A percentile compares a stretch with the other conserved stretches of the same genome.
phyloP scores from a whole-genome alignment of 805 yeast genomes.

The Suhomyces canberraensis region DNA sequence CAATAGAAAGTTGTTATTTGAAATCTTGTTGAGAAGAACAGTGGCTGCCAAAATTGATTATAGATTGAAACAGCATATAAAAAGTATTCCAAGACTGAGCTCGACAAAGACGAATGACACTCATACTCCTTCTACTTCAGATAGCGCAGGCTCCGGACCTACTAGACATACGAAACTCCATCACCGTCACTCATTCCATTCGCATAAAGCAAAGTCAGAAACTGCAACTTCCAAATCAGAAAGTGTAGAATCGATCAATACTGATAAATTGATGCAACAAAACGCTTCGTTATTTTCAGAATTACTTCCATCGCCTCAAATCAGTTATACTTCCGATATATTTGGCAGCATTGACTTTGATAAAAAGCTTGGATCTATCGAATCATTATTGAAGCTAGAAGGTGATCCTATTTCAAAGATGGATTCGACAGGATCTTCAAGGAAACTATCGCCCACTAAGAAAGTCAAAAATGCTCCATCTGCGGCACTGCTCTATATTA shows the following conservation, averaged over 20 bases:
- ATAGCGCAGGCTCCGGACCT: neutral
- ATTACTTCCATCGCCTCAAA: conserved; percentile 39
- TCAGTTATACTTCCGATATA: conserved; percentile 28
- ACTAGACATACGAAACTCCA: neutral
- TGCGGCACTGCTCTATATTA: conserved; percentile 11
- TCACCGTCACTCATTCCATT: neutral
- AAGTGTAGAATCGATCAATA: conserved; percentile 18
- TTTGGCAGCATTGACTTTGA: conserved; percentile 17
- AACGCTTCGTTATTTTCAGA: conserved; percentile 31
- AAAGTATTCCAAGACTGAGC: neutral
- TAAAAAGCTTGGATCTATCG: too few relatives aligned
- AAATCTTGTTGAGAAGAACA: conserved; percentile 37
- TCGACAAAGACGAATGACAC: neutral
- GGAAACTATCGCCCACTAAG: neutral
- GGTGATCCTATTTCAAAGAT: neutral
- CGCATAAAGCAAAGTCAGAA: neutral
- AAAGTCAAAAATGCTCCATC: neutral
- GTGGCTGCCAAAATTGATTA: conserved; percentile 40
- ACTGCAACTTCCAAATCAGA: conserved; percentile 2
- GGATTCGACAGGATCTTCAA: neutral
- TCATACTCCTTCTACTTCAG: neutral
- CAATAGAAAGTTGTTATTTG: conserved; percentile 32
- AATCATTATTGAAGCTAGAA: neutral
- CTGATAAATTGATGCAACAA: conserved; percentile 28
- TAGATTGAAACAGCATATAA: conserved; percentile 23